Evolutionary conservation across 768 basidiomycete species (phyloP), one percentile per base, ranked within the genome.

Genomic region (Tricholoma sp.): DNA sequence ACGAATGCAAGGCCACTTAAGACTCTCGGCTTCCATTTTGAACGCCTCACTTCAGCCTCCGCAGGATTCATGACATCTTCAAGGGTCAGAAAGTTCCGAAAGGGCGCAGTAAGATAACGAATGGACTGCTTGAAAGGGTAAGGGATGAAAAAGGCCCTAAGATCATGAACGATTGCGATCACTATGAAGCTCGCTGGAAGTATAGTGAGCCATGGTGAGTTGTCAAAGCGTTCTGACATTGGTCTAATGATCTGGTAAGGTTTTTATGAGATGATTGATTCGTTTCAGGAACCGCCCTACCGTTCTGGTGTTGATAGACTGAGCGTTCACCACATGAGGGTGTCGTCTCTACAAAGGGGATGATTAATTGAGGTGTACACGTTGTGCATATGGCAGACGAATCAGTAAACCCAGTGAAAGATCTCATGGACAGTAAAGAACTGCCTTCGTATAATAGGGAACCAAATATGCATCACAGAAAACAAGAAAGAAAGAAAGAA

Each of bases 361-460:
- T 8, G n/a, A n/a, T 41, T n/a, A 41, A 17, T 6, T 41, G 8
- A 41, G 17, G 13, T 24, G 24, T 24, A 24, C 24, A 17, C 1
- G 39, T 7, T n/a, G n/a, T n/a, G 6, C 6, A 6, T 9, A 13
- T 28, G 11, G 13, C 6, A 28, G 2, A 12, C 13, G 44, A 60
- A 37, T 80, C 78, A 80, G 79, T 62, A 73, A 70, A 77, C 71
- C 72, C 73, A 72, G 72, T 68, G 63, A 60, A 65, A 68, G 65
- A 76, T 78, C 76, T 80, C 76, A 75, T 61, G 51, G 17, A 48
- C 57, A 63, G 50, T 52, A 32, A 50, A 50, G 49, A 61, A 55
- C 59, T 65, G 67, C 55, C 61, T 48, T 82, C 80, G 75, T 78
- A 78, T 82, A 84, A 83, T 83, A 84, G 82, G 82, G 78, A 85